Evolutionary conservation across 345 rosid genomes (phyloP), one percentile per base, ranked within the genome.

Genomic region (Firmiana major): DNA sequence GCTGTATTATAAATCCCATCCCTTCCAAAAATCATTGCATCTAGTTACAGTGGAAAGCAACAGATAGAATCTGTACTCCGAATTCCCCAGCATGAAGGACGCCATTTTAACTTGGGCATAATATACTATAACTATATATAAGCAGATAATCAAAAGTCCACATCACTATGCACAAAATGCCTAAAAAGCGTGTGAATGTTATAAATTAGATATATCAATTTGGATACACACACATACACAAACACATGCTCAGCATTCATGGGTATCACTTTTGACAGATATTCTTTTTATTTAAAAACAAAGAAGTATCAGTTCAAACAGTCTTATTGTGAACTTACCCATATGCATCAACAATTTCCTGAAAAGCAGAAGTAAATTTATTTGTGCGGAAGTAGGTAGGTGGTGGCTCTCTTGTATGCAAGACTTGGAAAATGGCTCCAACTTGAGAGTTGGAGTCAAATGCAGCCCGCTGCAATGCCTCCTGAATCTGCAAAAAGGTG

Each of bases 301-400:
- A 21, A 11, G 58, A 28, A 77, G 58, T 6, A 71, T 10, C 75
- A 77, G 15, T 28, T 8, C 72, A 48, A 15, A 51, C 55, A 66
- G 38, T 15, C 75, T 53, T 51, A 70, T 38, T 78, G 65, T 53
- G 70, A 73, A 88, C 94, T 88, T 81, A 92, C 99, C 98, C 99
- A 78, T 94, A 93, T 2, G 98, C 97, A 73, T 96, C 99, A 75
- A 96, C 98, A 85, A 92, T 94, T 83, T 91, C 99, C 86, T 94
- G 99, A 81, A 93, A 91, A 19, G 97, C 97, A 79, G 95, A 76
- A 59, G 97, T 91, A 79, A 96, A 89, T 81, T 92, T 93, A 89
- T 93, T 93, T 77, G 97, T 91, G 69, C 93, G 89, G 79, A 96
- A 96, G 81, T 84, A 93, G 57, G 99, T 93, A 0, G 99, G 99